phyloP scores from a whole-genome alignment of 1,284 basidiomycete species.

The Microbotryum saponariae region DNA sequence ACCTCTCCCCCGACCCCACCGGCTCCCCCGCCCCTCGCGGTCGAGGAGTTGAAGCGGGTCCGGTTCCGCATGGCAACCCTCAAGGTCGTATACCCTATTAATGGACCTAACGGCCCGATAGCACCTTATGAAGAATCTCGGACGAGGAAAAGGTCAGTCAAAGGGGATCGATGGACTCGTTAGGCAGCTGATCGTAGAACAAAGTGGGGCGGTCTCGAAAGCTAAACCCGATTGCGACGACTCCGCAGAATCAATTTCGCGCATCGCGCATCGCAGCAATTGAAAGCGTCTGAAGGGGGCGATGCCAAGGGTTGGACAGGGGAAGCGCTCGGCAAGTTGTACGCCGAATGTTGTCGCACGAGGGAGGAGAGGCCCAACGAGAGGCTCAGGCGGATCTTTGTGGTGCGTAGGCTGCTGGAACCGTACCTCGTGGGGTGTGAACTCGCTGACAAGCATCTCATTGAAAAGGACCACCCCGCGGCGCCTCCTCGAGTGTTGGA shows the following conservation, averaged over 20 bases:
- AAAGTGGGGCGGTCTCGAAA: neutral
- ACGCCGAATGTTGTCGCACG: conserved; percentile 67
- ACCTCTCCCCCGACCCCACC: neutral
- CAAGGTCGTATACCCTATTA: conserved; percentile 38
- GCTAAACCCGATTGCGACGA: conserved; percentile 64
- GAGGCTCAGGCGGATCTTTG: conserved; percentile 60
- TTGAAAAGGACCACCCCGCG: conserved; percentile 37
- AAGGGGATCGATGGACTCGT: too few relatives aligned
- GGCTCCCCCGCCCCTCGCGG: conserved; percentile 20
- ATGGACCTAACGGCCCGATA: conserved; percentile 26
- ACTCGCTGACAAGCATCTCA: conserved; percentile 18
- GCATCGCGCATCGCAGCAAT: conserved; percentile 57
- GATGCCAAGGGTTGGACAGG: conserved; percentile 65
- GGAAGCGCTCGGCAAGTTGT: conserved; percentile 70
- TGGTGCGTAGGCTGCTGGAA: conserved; percentile 47
- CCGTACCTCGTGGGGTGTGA: conserved; percentile 16
- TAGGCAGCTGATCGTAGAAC: too few relatives aligned
- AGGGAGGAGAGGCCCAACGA: conserved; percentile 63
- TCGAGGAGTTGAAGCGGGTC: conserved; percentile 34
- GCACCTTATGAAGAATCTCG: neutral
- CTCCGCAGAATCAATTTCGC: conserved; percentile 45
- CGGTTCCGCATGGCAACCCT: conserved; percentile 37
- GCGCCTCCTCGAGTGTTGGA: conserved; percentile 59
- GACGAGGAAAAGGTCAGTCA: too few relatives aligned
- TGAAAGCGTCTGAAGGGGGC: conserved; percentile 43